phyloP scores from a whole-genome alignment of 768 basidiomycete genomes.

The Chalciporus piperatus region DNA sequence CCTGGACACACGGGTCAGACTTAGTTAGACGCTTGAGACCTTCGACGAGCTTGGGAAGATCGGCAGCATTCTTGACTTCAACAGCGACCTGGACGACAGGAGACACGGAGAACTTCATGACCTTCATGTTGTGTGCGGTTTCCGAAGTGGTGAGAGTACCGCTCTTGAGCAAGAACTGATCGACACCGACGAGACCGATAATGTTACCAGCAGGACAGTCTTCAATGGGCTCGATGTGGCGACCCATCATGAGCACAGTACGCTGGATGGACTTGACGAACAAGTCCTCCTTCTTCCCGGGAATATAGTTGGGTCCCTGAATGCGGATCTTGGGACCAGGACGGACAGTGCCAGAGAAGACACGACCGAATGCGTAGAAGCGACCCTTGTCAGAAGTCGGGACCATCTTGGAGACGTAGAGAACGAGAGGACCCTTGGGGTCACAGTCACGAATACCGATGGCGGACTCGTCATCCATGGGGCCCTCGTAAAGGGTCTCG shows the following conservation, averaged over 20 bases:
- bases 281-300: conserved; percentile 97
- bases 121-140: conserved; percentile 99
- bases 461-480: conserved; percentile 99
- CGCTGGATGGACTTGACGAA: conserved; percentile 98
- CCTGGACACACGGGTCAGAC: conserved; percentile 98
- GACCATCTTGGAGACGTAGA: conserved; percentile 99
- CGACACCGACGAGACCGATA: conserved; percentile 97
- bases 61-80: conserved; percentile 99
- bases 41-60: conserved; percentile 99
- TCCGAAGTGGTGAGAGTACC: conserved; percentile 97
- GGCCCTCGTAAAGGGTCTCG: conserved; percentile 99
- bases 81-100: conserved; percentile 99
- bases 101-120: conserved; percentile 99
- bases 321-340: conserved; percentile 99
- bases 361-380: conserved; percentile 99
- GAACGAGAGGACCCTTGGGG: conserved; percentile 91
- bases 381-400: conserved; percentile 99
- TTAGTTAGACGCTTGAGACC: conserved; percentile 99
- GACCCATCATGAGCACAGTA: conserved; percentile 99
- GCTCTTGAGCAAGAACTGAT: conserved; percentile 99
- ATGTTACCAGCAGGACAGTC: conserved; percentile 99
- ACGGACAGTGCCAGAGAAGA: conserved; percentile 97
- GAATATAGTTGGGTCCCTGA: conserved; percentile 98
- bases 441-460: conserved; percentile 98
- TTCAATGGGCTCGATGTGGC: conserved; percentile 97